A percentile compares a stretch with the other conserved stretches of the same genome.
Evolutionary conservation across 2,329 filamentous ascomycete genomes (phyloP).

Genomic region (Ophiobolus disseminans): DNA sequence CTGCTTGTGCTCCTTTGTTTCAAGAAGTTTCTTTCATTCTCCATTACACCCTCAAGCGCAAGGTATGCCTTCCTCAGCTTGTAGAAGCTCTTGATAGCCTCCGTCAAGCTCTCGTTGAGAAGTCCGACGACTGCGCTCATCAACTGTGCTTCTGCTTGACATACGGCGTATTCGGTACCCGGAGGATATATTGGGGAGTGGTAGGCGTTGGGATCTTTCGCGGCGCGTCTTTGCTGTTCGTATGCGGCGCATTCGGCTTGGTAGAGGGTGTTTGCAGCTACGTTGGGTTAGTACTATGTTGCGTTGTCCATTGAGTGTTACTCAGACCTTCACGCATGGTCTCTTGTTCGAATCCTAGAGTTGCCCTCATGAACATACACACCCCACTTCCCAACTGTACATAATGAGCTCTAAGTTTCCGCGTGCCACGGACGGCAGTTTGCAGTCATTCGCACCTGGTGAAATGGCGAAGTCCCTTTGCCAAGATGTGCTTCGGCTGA

Average conservation of each 20-base stretch:
- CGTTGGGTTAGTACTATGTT: too few species aligned
- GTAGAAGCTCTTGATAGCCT: constrained; percentile 90
- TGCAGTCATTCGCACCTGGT: constrained; percentile 61
- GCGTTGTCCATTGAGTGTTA: neutral
- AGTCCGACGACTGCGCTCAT: constrained; percentile 90
- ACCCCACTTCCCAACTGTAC: constrained; percentile 76
- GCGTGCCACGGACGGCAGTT: neutral
- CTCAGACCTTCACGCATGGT: constrained; percentile 76
- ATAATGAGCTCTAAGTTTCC: constrained; percentile 23
- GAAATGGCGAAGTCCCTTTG: constrained; percentile 82
- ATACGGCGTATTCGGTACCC: constrained; percentile 85
- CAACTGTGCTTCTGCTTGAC: constrained; percentile 83
- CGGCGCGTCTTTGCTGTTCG: constrained; percentile 76
- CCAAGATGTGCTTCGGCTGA: constrained; percentile 77
- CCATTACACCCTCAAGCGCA: constrained; percentile 79
- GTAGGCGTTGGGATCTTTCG: constrained; percentile 66
- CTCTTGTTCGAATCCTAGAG: constrained; percentile 89
- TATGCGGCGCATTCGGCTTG: constrained; percentile 79
- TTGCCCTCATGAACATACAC: constrained; percentile 82
- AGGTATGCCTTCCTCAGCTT: constrained; percentile 89
- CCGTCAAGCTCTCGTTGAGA: constrained; percentile 89
- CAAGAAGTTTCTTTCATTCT: constrained; percentile 71
- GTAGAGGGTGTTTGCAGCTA: constrained; percentile 72
- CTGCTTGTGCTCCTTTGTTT: constrained; percentile 45
- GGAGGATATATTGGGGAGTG: constrained; percentile 74